A percentile compares a stretch with the other conserved stretches of the same genome.
Evolutionary conservation across 208 protist genomes (phyloP).

Genomic region (Acanthamoeba culbertsoni): DNA sequence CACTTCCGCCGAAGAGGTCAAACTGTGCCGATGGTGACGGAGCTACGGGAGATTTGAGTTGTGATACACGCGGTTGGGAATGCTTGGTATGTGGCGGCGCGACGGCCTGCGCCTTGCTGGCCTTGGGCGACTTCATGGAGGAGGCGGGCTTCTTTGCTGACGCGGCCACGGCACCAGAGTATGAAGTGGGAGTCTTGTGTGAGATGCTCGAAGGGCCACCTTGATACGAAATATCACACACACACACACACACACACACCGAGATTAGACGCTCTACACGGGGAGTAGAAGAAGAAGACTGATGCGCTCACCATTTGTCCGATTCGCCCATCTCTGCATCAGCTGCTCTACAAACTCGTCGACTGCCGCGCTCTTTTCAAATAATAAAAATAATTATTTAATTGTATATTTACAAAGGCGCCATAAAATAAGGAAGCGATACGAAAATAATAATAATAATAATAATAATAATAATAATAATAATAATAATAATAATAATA

Average conservation of each 20-base stretch:
- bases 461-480: not conserved
- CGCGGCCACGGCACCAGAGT: not conserved
- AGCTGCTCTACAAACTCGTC: not conserved
- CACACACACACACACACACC: not conserved
- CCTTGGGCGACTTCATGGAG: not conserved
- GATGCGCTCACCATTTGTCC: not conserved
- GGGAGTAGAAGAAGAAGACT: not conserved
- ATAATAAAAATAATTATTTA: too few species aligned
- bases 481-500: too few species aligned
- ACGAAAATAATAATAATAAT: not conserved
- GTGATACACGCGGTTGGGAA: too few species aligned
- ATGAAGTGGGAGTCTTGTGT: not conserved
- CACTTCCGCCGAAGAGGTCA: too few species aligned
- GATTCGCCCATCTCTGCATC: not conserved
- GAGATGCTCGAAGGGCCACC: not conserved
- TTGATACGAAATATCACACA: not conserved
- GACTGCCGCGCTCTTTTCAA: not conserved
- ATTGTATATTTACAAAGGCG: not conserved
- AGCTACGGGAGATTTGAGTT: too few species aligned
- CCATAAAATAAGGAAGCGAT: not conserved
- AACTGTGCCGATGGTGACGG: too few species aligned
- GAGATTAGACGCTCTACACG: too few species aligned
- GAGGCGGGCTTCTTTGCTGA: not conserved
- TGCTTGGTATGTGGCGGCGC: too few species aligned
- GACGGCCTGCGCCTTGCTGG: not conserved